Percentiles rank a stretch among this genome's conserved stretches.
phyloP scores from a whole-genome alignment of 352 stramenopile species.

The Peronospora tabacina region DNA sequence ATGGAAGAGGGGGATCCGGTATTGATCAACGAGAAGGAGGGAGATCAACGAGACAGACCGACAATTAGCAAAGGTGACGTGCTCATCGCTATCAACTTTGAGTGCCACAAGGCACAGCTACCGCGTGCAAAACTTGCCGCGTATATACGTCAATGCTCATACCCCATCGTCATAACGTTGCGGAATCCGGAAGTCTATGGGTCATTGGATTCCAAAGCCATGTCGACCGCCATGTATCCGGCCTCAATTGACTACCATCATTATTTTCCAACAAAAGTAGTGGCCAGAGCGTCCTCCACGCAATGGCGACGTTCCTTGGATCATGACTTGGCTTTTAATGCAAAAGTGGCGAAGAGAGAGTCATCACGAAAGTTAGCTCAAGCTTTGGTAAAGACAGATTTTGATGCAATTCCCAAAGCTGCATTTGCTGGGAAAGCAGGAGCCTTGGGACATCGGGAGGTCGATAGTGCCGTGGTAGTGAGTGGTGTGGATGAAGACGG shows the following conservation, averaged over 20 bases:
- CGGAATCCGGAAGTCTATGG: slow-evolving; percentile 53
- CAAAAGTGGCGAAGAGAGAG: slow-evolving; percentile 15
- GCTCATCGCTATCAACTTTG: slow-evolving; percentile 60
- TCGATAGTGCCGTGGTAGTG: slow-evolving; percentile 17
- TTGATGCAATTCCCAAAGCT: slow-evolving; percentile 11
- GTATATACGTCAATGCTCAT: slow-evolving; percentile 36
- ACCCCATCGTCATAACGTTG: slow-evolving; percentile 61
- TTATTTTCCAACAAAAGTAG: slow-evolving; percentile 30
- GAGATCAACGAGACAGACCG: slow-evolving; percentile 9
- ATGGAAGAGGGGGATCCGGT: slow-evolving; percentile 5
- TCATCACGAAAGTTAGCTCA: slow-evolving; percentile 22
- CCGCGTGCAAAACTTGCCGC: slow-evolving; percentile 35
- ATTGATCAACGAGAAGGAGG: slow-evolving; percentile 3
- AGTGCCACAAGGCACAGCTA: slow-evolving; percentile 38
- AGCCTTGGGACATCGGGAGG: slow-evolving; percentile 15
- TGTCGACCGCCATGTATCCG: slow-evolving; percentile 71
- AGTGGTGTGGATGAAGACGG: slow-evolving; percentile 14
- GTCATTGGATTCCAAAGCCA: slow-evolving; percentile 46
- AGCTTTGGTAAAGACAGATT: slow-evolving; percentile 18
- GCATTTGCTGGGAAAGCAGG: slow-evolving; percentile 11
- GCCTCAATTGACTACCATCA: slow-evolving; percentile 51
- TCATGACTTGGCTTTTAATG: slow-evolving; percentile 46
- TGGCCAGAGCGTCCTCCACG: slow-evolving; percentile 45
- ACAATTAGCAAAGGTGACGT: slow-evolving; percentile 46
- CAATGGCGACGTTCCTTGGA: slow-evolving; percentile 59